A percentile compares a stretch with the other conserved stretches of the same genome.
Conservation (phyloP, 2,329 filamentous ascomycete species). For the Massarina eburnea region DNA sequence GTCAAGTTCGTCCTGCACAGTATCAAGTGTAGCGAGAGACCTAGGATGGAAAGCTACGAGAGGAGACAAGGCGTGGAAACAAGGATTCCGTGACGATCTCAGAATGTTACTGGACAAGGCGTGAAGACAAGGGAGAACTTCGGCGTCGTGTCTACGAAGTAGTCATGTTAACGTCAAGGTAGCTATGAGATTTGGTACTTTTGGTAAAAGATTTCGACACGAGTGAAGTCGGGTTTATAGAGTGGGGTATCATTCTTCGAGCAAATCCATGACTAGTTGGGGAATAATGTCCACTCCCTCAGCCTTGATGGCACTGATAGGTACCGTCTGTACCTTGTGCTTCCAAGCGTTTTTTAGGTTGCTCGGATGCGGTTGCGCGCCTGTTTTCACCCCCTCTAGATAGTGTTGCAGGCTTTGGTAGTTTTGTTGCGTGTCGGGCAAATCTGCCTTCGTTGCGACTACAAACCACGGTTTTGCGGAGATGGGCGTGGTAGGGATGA, state of each 20-base stretch:
- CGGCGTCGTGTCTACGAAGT: too few species aligned
- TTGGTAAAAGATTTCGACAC: not conserved
- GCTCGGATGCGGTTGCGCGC: conserved; percentile 71
- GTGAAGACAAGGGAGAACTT: too few species aligned
- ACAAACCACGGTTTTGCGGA: conserved; percentile 97
- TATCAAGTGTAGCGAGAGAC: too few species aligned
- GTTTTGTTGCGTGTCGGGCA: conserved; percentile 76
- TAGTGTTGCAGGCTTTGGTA: conserved; percentile 72
- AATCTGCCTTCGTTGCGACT: conserved; percentile 88
- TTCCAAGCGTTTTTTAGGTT: conserved; percentile 64
- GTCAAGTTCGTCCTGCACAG: too few species aligned
- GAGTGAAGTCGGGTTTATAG: not conserved
- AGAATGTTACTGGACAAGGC: too few species aligned
- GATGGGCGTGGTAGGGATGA: conserved; percentile 66
- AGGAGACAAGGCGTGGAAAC: too few species aligned
- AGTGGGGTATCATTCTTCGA: conserved; percentile 44
- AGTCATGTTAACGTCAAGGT: too few species aligned
- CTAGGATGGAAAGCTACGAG: too few species aligned
- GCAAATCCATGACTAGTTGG: conserved; percentile 69
- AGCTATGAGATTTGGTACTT: not conserved
- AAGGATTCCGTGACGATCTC: too few species aligned
- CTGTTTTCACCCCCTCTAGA: conserved; percentile 65
- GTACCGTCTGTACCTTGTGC: conserved; percentile 64
- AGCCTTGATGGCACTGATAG: conserved; percentile 85
- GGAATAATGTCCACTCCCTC: conserved; percentile 78